Base-by-base conservation (phyloP, 805 yeast species). In the Candida patagonica region DNA sequence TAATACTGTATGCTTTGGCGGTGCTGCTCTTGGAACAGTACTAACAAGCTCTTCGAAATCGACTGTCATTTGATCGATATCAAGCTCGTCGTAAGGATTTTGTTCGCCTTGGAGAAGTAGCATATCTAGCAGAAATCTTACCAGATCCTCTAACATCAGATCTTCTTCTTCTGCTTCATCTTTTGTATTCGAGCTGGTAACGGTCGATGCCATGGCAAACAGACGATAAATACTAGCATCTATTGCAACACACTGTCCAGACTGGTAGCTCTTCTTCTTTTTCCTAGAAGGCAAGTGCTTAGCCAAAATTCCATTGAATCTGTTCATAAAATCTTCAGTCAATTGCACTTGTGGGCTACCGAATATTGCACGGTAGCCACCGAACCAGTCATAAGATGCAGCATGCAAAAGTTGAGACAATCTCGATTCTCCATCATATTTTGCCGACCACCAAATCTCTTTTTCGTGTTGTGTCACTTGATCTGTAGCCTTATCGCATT, bases 391-490 rank as follows among this genome's bases (percentile, higher is more conserved):
- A 17, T 57, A 56, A 40, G 85, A 89, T 6, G 84, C 69, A 24
- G 64, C 63, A 1, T 55, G 50, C n/a, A 89, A 54, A n/a, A 87
- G 57, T 1, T 56, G 57, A 29, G 68, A 56, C 38, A 89, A 53
- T 35, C 69, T 58, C 7, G 63, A 55, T 56, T 89, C 96, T 13
- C 87, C 61, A 0, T 57, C 60, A 41, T 73, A 74, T 36, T 96
- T 63, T 22, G 63, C 62, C 30, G 68, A 67, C 95, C 96, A 92
- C 96, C 96, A 89, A 31, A n/a, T 16, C 9, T n/a, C 24, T 17
- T 31, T 31, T 7, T 31, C 35, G 13, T 31, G 25, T 7, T 31
- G 24, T 9, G 35, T 31, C 4, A 31, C n/a, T 20, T 29, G 31
- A 31, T 31, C 25, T 9, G 25, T 17, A 4, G 25, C 25, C 6